Base-by-base conservation (phyloP, 2,329 filamentous ascomycete species). In the Stagonosporopsis rhizophila region DNA sequence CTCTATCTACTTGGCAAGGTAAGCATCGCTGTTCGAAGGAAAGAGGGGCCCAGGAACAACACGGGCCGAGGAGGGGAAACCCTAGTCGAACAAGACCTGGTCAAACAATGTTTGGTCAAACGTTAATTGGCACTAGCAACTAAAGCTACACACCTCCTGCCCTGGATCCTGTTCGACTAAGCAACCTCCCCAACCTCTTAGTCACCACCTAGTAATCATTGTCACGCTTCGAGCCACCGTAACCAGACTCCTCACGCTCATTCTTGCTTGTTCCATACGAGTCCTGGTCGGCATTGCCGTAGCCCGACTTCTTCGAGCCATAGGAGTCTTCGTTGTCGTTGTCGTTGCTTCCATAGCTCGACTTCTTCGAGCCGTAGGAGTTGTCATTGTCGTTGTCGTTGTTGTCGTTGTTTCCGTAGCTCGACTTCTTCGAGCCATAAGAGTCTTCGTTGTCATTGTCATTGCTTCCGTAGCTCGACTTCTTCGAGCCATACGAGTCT, bases 161-260 rank as follows among this genome's bases (percentile, higher is more conserved):
- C n/a, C n/a, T n/a, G n/a, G n/a, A n/a, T n/a, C n/a, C n/a, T n/a
- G n/a, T n/a, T n/a, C n/a, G n/a, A n/a, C n/a, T n/a, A n/a, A n/a
- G n/a, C n/a, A n/a, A n/a, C n/a, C n/a, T n/a, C n/a, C n/a, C n/a
- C n/a, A n/a, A n/a, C 25, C 9, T 30, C 28, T 9, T 12, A 8
- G 6, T 12, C 28, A 30, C 5, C 11, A 4, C 14, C 38, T 55
- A 55, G 34, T 55, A 55, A 12, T 55, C 52, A 7, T 49, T 55
- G 11, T 55, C 52, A 40, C 52, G 52, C 45, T 20, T 49, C 20
- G 52, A 55, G 34, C 51, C n/a, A 5, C 40, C 48, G 11, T 50
- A 50, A 27, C 38, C 40, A 12, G 46, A 34, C 28, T 41, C 37
- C 6, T 49, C 46, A 15, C 37, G 37, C 19, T 41, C 46, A 15